Percentiles rank a stretch among this genome's conserved stretches.
phyloP scores from a whole-genome alignment of 73 alveolate genomes.

The Paramecium bursaria region DNA sequence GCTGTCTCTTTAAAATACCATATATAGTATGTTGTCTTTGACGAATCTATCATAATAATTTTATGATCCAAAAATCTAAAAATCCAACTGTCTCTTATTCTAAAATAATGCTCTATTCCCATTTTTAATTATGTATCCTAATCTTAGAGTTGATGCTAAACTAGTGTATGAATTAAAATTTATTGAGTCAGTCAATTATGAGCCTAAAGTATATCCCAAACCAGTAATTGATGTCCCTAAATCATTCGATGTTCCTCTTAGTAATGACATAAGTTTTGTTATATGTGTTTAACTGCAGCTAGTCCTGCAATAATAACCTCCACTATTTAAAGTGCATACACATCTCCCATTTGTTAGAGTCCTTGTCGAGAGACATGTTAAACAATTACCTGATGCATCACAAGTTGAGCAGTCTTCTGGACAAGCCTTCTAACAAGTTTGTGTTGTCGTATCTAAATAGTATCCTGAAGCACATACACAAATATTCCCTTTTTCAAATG shows the following conservation, averaged over 20 bases:
- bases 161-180: too few relatives aligned
- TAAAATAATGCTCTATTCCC: too few relatives aligned
- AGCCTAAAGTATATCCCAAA: too few relatives aligned
- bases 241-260: too few relatives aligned
- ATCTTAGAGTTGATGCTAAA: too few relatives aligned
- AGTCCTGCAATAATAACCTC: background rate
- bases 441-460: background rate
- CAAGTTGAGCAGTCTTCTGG: constrained; percentile 23
- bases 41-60: background rate
- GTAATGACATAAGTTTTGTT: too few relatives aligned
- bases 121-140: too few relatives aligned
- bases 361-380: constrained; percentile 2
- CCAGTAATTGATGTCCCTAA: too few relatives aligned
- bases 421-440: background rate
- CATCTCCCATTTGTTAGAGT: constrained; percentile 23
- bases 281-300: too few relatives aligned
- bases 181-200: too few relatives aligned
- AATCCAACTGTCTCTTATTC: too few relatives aligned
- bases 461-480: constrained; percentile 19
- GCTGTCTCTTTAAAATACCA: constrained; percentile 16
- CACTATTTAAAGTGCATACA: background rate
- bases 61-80: background rate
- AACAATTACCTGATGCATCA: background rate
- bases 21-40: background rate
- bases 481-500: background rate